Evolutionary conservation across 106 monocot genomes (phyloP), one percentile per base, ranked within the genome.

Genomic region (Dendrobium huoshanense): DNA sequence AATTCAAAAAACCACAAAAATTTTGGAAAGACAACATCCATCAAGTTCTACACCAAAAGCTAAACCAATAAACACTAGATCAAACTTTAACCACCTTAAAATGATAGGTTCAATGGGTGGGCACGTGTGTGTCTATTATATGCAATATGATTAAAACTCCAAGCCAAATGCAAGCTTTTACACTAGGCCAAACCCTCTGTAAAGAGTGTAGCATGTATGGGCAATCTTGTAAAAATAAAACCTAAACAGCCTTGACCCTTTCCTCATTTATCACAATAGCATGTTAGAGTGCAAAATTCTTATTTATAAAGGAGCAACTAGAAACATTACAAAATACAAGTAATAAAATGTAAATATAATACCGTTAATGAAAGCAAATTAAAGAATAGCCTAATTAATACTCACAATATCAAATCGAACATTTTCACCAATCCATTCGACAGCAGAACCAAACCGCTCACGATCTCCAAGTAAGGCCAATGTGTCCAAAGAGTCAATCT

Each of bases 401-500:
- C 94, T 97, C 78, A 97, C 97, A 79, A 94, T 97, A 80, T 92
- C 84, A 86, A 97, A 97, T 4, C 83, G 86, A 70, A 97, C 89
- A 87, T 97, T 94, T 83, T 80, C 89, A 58, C 84, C 82, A 78
- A 97, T 72, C 97, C 97, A 97, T 77, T 97, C 94, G 85, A 97
- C 82, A 76, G 97, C 87, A 84, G 87, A 79, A 80, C 81, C 55
- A 84, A 97, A 97, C 72, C 78, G 76, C 48, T 97, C 90, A 73
- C 77, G 86, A 82, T 97, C 97, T 24, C 97, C 97, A 80, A 97
- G 86, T 78, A 97, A 88, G 55, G 90, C 97, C 89, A 97, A 80
- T 78, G 94, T 97, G 90, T 97, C 97, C 88, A 97, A 89, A 74
- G 94, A 90, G 64, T 97, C 97, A 42, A 97, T 92, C 97, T 97